Conservation (phyloP, 2,329 filamentous ascomycete species). For the Colletotrichum eleusines region DNA sequence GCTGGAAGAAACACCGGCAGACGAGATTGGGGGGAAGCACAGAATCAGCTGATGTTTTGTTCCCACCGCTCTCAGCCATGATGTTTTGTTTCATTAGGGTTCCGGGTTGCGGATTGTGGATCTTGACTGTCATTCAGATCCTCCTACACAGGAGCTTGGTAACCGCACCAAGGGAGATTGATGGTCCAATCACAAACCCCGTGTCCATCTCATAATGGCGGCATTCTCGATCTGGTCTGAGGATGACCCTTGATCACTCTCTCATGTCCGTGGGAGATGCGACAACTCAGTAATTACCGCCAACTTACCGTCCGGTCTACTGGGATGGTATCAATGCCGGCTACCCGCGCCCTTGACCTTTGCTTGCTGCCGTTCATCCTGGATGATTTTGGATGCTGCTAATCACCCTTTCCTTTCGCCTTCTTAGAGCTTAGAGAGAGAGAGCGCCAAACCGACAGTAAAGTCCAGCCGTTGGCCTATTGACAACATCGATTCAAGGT, state of each 20-base stretch:
- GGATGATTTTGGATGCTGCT: not conserved
- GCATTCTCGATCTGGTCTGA: not conserved
- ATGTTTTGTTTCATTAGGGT: not conserved
- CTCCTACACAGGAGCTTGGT: not conserved
- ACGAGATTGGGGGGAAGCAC: not conserved
- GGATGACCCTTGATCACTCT: not conserved
- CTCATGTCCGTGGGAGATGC: not conserved
- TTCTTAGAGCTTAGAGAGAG: too few species aligned
- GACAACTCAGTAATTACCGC: slow-evolving; percentile 14
- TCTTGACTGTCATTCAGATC: not conserved
- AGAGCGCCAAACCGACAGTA: not conserved
- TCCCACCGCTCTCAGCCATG: not conserved
- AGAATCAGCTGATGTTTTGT: too few species aligned
- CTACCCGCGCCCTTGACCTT: not conserved
- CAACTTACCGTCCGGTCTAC: not conserved
- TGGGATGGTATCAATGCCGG: too few species aligned
- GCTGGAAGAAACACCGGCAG: not conserved
- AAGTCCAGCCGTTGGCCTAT: not conserved
- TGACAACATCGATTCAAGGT: not conserved
- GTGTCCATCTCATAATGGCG: not conserved
- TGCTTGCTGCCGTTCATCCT: not conserved
- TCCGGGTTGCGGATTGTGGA: too few species aligned
- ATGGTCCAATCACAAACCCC: not conserved
- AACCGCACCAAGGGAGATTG: not conserved
- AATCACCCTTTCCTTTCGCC: too few species aligned